phyloP scores from a whole-genome alignment of 2,329 filamentous ascomycete species.

The Nothophoma quercina region DNA sequence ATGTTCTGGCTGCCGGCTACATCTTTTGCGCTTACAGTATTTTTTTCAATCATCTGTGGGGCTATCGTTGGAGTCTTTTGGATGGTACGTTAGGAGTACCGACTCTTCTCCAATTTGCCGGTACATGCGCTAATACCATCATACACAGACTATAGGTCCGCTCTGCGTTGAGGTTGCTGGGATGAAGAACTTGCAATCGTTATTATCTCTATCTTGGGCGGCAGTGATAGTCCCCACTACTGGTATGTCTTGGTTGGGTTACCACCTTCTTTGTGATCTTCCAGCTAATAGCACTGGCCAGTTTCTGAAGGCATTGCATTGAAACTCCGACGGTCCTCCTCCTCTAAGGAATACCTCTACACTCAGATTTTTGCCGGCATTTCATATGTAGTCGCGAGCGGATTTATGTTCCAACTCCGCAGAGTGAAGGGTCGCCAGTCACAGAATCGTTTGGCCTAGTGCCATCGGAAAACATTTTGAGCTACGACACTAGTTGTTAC shows the following conservation, averaged over 20 bases:
- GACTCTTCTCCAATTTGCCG: background rate
- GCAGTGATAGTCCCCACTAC: conserved; percentile 48
- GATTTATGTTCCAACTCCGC: conserved; percentile 36
- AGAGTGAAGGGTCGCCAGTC: conserved; percentile 11
- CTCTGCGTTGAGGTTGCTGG: conserved; percentile 53
- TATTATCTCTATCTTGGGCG: conserved; percentile 51
- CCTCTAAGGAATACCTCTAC: conserved; percentile 44
- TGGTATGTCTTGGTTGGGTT: conserved; percentile 32
- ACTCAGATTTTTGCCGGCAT: conserved; percentile 51
- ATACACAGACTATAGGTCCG: conserved; percentile 47
- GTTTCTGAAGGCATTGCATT: conserved; percentile 52
- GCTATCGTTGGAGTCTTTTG: conserved; percentile 59
- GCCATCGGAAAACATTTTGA: too few relatives aligned
- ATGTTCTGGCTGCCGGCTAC: conserved; percentile 58
- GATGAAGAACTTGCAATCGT: conserved; percentile 50
- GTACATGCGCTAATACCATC: background rate
- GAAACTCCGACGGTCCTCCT: conserved; percentile 44
- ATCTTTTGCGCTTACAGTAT: conserved; percentile 52
- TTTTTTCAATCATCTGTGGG: conserved; percentile 56
- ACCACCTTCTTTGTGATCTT: background rate
- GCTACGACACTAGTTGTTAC: too few relatives aligned
- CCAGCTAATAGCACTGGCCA: background rate
- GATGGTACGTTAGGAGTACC: conserved; percentile 44
- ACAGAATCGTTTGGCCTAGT: background rate
- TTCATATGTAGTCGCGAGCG: conserved; percentile 44